A percentile compares a stretch with the other conserved stretches of the same genome.
phyloP scores from a whole-genome alignment of 179 eudicot species.

The Silene vulgaris region DNA sequence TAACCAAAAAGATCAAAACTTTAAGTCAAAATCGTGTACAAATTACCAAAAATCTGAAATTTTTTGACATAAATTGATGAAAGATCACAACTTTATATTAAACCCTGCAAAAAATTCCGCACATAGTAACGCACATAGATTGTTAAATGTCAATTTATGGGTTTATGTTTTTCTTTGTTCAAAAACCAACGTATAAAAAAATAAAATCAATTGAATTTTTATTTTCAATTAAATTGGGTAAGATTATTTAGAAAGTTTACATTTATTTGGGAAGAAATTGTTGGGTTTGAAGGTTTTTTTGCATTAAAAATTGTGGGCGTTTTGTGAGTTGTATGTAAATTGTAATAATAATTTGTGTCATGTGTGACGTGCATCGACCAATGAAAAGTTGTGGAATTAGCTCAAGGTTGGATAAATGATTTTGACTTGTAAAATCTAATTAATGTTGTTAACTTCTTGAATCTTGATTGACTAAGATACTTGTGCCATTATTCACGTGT shows the following conservation, averaged over 20 bases:
- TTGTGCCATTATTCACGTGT: too few species aligned
- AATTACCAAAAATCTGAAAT: too few species aligned
- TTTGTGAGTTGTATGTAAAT: not conserved
- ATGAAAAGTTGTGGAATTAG: slow-evolving; percentile 21
- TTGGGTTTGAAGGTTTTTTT: not conserved
- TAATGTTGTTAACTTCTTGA: too few species aligned
- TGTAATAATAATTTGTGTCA: not conserved
- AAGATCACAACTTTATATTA: slow-evolving; percentile 6
- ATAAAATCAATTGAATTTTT: not conserved
- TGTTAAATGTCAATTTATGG: not conserved
- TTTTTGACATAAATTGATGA: not conserved
- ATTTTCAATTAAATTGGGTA: not conserved
- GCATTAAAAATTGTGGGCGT: not conserved
- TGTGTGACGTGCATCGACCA: slow-evolving; percentile 32
- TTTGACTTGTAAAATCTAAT: too few species aligned
- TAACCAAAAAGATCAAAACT: not conserved
- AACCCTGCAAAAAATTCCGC: not conserved
- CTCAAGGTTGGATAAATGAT: too few species aligned
- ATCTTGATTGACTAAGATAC: too few species aligned
- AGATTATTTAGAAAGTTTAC: not conserved
- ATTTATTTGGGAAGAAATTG: not conserved
- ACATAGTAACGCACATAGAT: slow-evolving; percentile 11
- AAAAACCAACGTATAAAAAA: not conserved
- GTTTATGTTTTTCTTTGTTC: slow-evolving; percentile 7
- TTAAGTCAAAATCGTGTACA: not conserved